These are phyloP conservation scores for Bjerkandera adusta DNA, from an alignment of 1,284 basidiomycete genomes.

Conservation along the genomic window DNA sequence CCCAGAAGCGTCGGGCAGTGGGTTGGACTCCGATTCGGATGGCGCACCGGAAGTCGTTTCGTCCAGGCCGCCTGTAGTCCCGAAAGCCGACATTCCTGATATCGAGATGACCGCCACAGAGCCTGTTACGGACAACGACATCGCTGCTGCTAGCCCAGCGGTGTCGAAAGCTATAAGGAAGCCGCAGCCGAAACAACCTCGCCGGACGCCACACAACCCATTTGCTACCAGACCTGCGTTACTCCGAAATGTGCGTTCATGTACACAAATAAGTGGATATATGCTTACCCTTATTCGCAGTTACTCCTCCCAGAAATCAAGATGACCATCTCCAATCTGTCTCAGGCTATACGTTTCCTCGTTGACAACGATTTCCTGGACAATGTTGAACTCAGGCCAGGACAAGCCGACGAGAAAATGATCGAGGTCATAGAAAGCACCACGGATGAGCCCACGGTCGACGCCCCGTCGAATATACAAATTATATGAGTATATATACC, in stretches of 20 bases:
- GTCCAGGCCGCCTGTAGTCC: constrained; percentile 43
- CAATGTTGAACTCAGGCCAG: constrained; percentile 80
- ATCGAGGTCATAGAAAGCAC: constrained; percentile 64
- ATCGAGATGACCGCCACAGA: constrained; percentile 13
- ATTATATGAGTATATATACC: not conserved
- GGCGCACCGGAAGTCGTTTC: constrained; percentile 60
- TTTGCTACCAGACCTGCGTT: constrained; percentile 69
- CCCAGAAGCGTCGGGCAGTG: not conserved
- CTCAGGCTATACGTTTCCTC: constrained; percentile 91
- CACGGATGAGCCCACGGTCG: not conserved
- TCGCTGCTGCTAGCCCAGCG: not conserved
- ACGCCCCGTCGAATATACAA: not conserved
- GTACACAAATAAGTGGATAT: not conserved
- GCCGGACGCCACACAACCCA: constrained; percentile 55
- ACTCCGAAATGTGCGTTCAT: constrained; percentile 65
- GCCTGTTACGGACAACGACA: too few species aligned
- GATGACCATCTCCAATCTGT: constrained; percentile 88
- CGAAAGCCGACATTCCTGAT: constrained; percentile 1
- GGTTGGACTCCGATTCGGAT: constrained; percentile 35
- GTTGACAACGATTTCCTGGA: constrained; percentile 90
- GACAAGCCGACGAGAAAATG: constrained; percentile 69
- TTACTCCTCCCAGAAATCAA: constrained; percentile 88
- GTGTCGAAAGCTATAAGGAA: constrained; percentile 23
- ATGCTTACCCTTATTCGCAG: constrained; percentile 33
- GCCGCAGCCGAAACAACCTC: constrained; percentile 46